These are phyloP conservation scores for Curvularia sp. DNA, from an alignment of 2,329 filamentous ascomycete species.

Conservation along the genomic window DNA sequence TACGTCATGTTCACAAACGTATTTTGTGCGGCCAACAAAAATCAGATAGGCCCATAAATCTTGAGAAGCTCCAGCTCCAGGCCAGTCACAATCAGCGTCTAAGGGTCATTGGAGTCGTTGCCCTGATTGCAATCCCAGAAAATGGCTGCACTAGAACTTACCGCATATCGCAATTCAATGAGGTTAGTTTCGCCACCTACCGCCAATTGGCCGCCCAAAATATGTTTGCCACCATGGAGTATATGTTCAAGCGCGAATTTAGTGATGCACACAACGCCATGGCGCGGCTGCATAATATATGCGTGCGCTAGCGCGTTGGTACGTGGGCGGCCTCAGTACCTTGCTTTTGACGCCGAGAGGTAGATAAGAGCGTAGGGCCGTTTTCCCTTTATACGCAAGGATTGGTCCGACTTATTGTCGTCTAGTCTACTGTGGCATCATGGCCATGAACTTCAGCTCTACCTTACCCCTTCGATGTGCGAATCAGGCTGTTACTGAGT, in stretches of 20 bases:
- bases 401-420: not conserved
- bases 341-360: not conserved
- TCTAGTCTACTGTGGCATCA: not conserved
- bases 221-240: not conserved
- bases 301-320: not conserved
- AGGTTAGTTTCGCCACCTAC: not conserved
- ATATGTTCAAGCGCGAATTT: not conserved
- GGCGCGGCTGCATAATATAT: not conserved
- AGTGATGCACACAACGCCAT: not conserved
- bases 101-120: not conserved
- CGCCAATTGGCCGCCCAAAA: not conserved
- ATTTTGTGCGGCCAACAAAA: not conserved
- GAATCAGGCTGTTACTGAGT: not conserved
- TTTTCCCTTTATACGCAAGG: not conserved
- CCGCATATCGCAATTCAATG: not conserved
- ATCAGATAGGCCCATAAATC: not conserved
- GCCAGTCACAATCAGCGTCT: not conserved
- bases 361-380: not conserved
- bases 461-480: not conserved
- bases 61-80: not conserved
- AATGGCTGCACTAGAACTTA: not conserved
- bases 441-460: not conserved
- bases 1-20: not conserved
- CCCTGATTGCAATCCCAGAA: not conserved
- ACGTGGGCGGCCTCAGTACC: not conserved